A percentile compares a stretch with the other conserved stretches of the same genome.
Conservation (phyloP, 129 eudicot genomes). For the Sambucus nigra region DNA sequence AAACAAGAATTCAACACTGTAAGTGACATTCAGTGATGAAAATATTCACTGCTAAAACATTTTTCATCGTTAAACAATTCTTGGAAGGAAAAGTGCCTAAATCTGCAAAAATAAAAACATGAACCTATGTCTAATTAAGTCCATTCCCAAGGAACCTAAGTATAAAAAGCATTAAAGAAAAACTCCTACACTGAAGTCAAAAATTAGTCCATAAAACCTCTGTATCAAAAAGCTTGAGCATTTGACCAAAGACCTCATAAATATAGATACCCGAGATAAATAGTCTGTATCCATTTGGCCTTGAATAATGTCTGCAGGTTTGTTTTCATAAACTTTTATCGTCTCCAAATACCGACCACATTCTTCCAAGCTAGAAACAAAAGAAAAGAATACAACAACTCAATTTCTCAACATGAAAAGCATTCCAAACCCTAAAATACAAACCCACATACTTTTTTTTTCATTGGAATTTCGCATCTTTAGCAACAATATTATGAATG, state of each 20-base stretch:
- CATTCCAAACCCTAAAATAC: background rate
- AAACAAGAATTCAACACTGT: too few species aligned
- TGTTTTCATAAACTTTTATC: conserved; percentile 81
- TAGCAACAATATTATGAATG: background rate
- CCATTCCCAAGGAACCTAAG: too few species aligned
- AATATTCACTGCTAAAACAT: too few species aligned
- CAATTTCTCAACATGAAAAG: background rate
- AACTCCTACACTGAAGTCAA: conserved; percentile 1
- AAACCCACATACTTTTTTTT: background rate
- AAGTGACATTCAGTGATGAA: too few species aligned
- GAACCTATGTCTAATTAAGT: too few species aligned
- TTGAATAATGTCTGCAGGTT: conserved; percentile 92
- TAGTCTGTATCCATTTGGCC: conserved; percentile 98
- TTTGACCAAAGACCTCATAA: conserved; percentile 1
- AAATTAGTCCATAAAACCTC: background rate
- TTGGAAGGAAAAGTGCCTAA: too few species aligned
- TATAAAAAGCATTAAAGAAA: too few species aligned
- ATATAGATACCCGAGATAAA: conserved; percentile 62
- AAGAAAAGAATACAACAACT: background rate
- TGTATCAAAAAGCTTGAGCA: background rate
- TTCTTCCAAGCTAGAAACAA: conserved; percentile 79
- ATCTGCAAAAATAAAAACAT: too few species aligned
- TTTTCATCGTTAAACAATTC: too few species aligned
- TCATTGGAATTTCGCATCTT: background rate
- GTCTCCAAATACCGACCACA: conserved; percentile 98